phyloP scores from a whole-genome alignment of 1,139 yeast species.

The Saccharomyces hybrid region DNA sequence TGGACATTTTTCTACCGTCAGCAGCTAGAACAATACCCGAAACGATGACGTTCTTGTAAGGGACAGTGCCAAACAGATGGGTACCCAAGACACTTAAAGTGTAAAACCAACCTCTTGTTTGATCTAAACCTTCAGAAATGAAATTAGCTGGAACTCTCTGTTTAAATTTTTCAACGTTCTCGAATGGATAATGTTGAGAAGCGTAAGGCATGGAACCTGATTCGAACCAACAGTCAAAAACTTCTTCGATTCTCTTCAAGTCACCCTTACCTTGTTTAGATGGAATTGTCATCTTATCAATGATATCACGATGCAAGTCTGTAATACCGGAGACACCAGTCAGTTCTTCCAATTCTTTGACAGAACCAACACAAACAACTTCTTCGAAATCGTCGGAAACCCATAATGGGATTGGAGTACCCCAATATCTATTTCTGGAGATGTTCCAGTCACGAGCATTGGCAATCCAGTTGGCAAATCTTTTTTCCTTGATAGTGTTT shows the following conservation, averaged over 20 bases:
- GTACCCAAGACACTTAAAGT: conserved; percentile 94
- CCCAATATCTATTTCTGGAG: conserved; percentile 98
- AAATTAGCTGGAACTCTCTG: conserved; percentile 91
- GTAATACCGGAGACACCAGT: conserved; percentile 75
- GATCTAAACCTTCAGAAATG: conserved; percentile 97
- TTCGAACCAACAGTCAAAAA: conserved; percentile 99
- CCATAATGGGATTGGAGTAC: conserved; percentile 98
- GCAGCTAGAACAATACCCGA: conserved; percentile 94
- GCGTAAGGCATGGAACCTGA: conserved; percentile 99
- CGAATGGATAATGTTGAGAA: conserved; percentile 93
- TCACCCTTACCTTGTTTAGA: conserved; percentile 81
- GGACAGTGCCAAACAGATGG: conserved; percentile 84
- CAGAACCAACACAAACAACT: conserved; percentile 85
- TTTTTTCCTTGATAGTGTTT: conserved; percentile 75
- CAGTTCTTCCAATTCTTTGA: conserved; percentile 73
- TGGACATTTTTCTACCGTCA: conserved; percentile 99
- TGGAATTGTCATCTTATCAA: conserved; percentile 88
- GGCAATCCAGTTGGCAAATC: conserved; percentile 95
- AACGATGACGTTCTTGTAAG: conserved; percentile 92
- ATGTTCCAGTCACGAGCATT: conserved; percentile 99
- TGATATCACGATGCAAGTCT: conserved; percentile 88
- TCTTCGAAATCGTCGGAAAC: conserved; percentile 89
- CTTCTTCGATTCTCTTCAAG: conserved; percentile 89
- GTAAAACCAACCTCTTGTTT: conserved; percentile 99
- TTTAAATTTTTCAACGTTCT: conserved; percentile 59